Base-by-base conservation (phyloP, 805 yeast genomes). In the Priceomyces melissophilus region DNA sequence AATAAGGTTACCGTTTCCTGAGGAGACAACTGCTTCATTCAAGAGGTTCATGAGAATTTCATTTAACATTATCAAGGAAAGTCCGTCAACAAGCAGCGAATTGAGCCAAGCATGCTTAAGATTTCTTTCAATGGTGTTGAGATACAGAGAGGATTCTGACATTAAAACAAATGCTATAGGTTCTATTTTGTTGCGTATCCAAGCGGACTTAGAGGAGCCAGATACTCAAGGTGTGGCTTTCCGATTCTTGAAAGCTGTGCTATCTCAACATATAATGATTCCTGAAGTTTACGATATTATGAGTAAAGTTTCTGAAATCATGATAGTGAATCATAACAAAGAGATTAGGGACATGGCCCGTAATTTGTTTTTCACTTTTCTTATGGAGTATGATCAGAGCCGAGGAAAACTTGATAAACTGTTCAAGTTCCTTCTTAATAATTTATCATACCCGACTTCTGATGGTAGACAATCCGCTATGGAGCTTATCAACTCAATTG, bases 331-430 rank as follows among this genome's bases (percentile, higher is more conserved):
- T 61, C 96, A 88, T 43, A 73, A 91, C 2, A 78, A 78, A 38
- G 88, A 83, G 54, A 86, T 88, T 39, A 75, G 98, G 43, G 90
- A 84, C 52, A 81, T 85, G 61, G 80, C 97, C 7, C 76, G 98
- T 61, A 78, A 87, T 48, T 80, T 85, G 2, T 93, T 81, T 57
- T 84, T 80, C 59, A 89, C 82, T 52, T 93, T 93, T 52, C 65
- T 93, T 55, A 84, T 88, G 84, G 96, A 89, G 52, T 93, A 87
- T 55, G 98, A 96, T 52, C 97, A 91, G 65, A 89, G 98, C 26
- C 75, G 82, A 52, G 89, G 91, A 3, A 77, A 87, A 48, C 60
- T 93, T 36, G 93, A 86, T 47, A 86, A 83, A 51, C 95, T 87
- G 48, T 82, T 91, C 63, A 80, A 82, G 47, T 81, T 84, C 56